Conservation (phyloP, 345 rosid genomes). For the Hibiscus tridactylites region DNA sequence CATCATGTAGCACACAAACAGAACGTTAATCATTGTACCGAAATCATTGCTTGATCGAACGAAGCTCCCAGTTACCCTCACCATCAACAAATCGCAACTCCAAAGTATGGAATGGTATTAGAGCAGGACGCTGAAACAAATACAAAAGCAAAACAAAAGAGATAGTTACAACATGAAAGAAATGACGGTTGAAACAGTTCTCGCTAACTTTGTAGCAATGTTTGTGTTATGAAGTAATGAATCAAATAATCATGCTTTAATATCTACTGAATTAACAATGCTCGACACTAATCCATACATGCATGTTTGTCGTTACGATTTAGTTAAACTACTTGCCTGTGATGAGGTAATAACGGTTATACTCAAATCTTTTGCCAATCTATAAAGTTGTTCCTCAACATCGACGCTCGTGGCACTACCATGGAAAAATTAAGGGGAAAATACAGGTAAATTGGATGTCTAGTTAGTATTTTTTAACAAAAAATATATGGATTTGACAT, state of each 20-base stretch:
- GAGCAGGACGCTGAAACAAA: conserved; percentile 69
- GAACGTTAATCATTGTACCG: not conserved
- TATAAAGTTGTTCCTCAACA: conserved; percentile 91
- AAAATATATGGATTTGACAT: conserved; percentile 18
- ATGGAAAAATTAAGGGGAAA: conserved; percentile 2
- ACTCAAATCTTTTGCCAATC: conserved; percentile 70
- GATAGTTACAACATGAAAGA: not conserved
- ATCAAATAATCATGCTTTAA: not conserved
- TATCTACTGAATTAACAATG: not conserved
- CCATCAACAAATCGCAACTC: conserved; percentile 89
- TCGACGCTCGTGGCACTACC: conserved; percentile 91
- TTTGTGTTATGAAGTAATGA: not conserved
- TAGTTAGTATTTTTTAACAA: not conserved
- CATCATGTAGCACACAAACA: not conserved
- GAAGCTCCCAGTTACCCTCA: conserved; percentile 97
- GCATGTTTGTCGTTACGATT: not conserved
- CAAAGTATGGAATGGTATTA: conserved; percentile 73
- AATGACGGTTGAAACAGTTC: not conserved
- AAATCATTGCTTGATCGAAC: conserved; percentile 44
- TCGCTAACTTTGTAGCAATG: not conserved
- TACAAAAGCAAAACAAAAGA: not conserved
- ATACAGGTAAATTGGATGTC: not conserved
- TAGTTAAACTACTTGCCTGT: conserved; percentile 41
- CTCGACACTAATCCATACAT: not conserved
- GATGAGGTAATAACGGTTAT: conserved; percentile 92